phyloP scores from a whole-genome alignment of 2,329 filamentous ascomycete species.

The Neopestalotiopsis clavispora region DNA sequence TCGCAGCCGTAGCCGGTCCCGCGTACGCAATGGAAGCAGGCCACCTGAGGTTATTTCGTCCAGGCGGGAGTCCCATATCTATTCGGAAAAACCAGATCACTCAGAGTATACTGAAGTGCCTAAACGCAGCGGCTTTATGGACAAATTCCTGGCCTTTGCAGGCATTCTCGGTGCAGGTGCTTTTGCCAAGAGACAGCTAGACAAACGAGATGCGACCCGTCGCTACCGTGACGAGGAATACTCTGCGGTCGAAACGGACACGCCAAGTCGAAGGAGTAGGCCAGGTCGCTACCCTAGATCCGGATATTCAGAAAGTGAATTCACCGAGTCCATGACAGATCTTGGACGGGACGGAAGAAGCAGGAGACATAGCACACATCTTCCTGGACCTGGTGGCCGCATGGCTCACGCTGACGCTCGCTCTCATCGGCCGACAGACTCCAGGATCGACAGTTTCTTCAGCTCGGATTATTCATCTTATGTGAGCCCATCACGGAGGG shows the following conservation, averaged over 20 bases:
- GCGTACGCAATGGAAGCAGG: slow-evolving; percentile 26
- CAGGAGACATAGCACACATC: slow-evolving; percentile 43
- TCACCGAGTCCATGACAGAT: slow-evolving; percentile 55
- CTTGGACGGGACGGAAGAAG: slow-evolving; percentile 34
- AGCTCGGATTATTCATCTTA: slow-evolving; percentile 66
- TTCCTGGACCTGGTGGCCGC: slow-evolving; percentile 54
- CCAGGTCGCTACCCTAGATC: slow-evolving; percentile 32
- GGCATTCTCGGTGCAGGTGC: slow-evolving; percentile 67
- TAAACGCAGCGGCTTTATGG: slow-evolving; percentile 61
- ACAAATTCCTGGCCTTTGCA: slow-evolving; percentile 63
- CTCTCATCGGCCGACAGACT: slow-evolving; percentile 43
- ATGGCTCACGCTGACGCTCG: slow-evolving; percentile 49
- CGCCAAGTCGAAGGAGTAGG: slow-evolving; percentile 53
- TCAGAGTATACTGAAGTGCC: slow-evolving; percentile 51
- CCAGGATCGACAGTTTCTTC: slow-evolving; percentile 50
- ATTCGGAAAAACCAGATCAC: slow-evolving; percentile 71
- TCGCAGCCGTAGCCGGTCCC: slow-evolving; percentile 37
- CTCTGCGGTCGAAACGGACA: slow-evolving; percentile 66
- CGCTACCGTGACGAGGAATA: slow-evolving; percentile 62
- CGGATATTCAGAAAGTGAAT: slow-evolving; percentile 44
- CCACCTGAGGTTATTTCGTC: slow-evolving; percentile 57
- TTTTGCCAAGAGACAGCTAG: slow-evolving; percentile 63
- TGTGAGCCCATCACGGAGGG: slow-evolving; percentile 65
- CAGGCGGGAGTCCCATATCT: slow-evolving; percentile 59
- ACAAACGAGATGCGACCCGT: slow-evolving; percentile 50